Conservation (phyloP, 257 asterid genomes). For the Ligustrum vulgare region DNA sequence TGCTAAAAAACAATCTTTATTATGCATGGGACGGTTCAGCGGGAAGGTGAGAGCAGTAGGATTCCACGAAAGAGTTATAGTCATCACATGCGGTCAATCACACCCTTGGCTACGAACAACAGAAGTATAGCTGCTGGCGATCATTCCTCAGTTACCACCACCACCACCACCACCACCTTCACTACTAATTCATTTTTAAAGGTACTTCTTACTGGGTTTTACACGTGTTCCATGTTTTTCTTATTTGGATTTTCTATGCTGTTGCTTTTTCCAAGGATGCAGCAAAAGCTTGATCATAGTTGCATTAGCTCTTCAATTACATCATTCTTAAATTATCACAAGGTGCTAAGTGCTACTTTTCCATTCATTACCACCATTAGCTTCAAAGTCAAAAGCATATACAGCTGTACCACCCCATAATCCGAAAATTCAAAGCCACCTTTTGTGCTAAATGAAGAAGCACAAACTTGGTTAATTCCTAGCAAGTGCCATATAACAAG, state of each 20-base stretch:
- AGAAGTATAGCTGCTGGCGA: slow-evolving; percentile 28
- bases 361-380: not conserved
- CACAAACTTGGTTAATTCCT: not conserved
- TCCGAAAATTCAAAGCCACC: not conserved
- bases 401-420: not conserved
- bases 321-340: not conserved
- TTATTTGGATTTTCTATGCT: not conserved
- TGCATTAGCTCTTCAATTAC: not conserved
- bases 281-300: not conserved
- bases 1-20: slow-evolving; percentile 38
- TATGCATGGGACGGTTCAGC: slow-evolving; percentile 52
- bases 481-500: not conserved
- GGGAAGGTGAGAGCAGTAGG: slow-evolving; percentile 36
- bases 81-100: slow-evolving; percentile 46
- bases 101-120: slow-evolving; percentile 31
- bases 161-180: slow-evolving; percentile 13
- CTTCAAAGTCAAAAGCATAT: not conserved
- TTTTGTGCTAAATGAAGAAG: not conserved
- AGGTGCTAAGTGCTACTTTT: not conserved
- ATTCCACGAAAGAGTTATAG: slow-evolving; percentile 24
- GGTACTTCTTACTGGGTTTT: slow-evolving; percentile 28
- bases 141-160: slow-evolving; percentile 29
- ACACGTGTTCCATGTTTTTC: not conserved
- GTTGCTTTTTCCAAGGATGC: not conserved
- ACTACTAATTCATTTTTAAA: slow-evolving; percentile 44